phyloP scores from a whole-genome alignment of 352 stramenopile species.

The Pythium phragmitis region DNA sequence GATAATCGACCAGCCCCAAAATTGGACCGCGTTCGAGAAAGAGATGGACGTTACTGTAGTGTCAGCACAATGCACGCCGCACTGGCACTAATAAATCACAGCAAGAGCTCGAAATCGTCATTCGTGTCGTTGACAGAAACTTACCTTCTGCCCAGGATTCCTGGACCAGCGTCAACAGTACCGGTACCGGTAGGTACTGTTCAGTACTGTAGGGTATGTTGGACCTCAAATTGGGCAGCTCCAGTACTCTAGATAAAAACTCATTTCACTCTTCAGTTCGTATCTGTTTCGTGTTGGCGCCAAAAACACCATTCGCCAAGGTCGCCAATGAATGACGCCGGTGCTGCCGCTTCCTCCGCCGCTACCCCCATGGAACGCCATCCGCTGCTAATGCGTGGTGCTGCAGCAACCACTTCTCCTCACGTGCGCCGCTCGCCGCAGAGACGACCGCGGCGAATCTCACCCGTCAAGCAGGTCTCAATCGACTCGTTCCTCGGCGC shows the following conservation, averaged over 20 bases:
- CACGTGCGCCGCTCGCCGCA: conserved; percentile 4
- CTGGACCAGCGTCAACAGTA: no score
- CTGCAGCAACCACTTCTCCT: conserved; percentile 1
- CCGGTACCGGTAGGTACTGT: no score
- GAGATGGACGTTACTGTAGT: no score
- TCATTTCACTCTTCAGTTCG: background rate
- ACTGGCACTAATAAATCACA: no score
- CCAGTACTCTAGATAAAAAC: background rate
- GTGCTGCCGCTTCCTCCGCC: background rate
- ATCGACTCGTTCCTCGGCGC: conserved; percentile 57
- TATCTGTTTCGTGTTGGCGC: conserved; percentile 6
- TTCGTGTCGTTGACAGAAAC: no score
- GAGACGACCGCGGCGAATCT: conserved; percentile 9
- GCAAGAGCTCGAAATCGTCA: no score
- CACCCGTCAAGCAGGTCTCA: conserved; percentile 40
- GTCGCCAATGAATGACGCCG: background rate
- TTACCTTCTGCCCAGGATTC: no score
- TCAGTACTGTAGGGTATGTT: no score
- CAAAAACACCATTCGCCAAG: background rate
- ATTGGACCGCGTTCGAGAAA: no score
- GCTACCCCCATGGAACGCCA: background rate
- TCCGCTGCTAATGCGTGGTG: conserved; percentile 4
- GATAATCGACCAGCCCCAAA: no score
- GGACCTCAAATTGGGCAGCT: background rate
- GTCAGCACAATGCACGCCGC: no score